Base-by-base conservation (phyloP, 768 basidiomycete species). In the Lentinus brumalis region DNA sequence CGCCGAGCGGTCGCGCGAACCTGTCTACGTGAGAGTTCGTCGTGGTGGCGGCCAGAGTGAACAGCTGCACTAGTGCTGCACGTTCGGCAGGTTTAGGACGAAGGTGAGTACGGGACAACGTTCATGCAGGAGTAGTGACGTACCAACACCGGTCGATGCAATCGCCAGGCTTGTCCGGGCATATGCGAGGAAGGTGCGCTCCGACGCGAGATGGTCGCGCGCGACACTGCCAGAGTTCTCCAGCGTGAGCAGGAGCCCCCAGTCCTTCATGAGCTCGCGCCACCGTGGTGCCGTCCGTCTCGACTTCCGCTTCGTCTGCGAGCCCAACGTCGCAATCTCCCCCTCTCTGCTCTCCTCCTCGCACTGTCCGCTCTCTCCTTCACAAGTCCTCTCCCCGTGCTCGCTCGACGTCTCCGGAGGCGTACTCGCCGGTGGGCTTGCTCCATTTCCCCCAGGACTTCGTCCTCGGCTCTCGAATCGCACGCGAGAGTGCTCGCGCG, bases 181-280 rank as follows among this genome's bases (percentile, higher is more conserved):
- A 68, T 83, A 83, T 10, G 83, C 81, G 3, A 83, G 71, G 61
- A 80, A 83, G 5, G 81, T 83, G 35, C 81, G 72, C 62, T 83
- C 83, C 7, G 75, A 75, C 2, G 83, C 79, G 3, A 84, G 74
- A 59, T 84, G 82, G 67, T 83, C 82, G n/a, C 83, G 72, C 31
- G 83, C 83, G 50, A 82, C 80, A 54, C 74, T 77, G 10, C 80
- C 80, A 26, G 75, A 71, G 62, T 83, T 84, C 69, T 80, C 74
- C 11, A 84, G 71, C 21, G 67, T 67, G 51, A 79, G 69, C 41
- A 70, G 50, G 6, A 69, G 63, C 46, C 63, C 63, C 44, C 62
- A 60, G 15, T 50, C 42, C 39, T 56, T 44, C 52, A 66, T 7
- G 4, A 2, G 1, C 52, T 40, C 56, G 39, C 53, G 21, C 52